Percentiles rank a stretch among this genome's conserved stretches.
phyloP scores from a whole-genome alignment of 2,329 filamentous ascomycete genomes.

The Bipolaris victoriae region DNA sequence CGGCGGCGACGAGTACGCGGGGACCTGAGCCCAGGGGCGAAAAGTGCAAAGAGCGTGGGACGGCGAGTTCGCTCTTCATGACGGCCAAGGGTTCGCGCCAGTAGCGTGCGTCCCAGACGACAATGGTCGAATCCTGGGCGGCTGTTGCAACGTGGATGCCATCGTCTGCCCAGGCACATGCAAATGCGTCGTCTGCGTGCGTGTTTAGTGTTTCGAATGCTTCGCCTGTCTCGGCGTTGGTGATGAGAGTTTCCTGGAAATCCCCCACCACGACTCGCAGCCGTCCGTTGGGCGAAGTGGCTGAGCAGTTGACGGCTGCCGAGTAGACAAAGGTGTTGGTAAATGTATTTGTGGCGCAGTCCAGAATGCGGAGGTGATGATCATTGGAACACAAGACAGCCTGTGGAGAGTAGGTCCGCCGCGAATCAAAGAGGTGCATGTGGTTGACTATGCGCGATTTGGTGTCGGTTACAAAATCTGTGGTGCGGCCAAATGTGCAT shows the following conservation, averaged over 20 bases:
- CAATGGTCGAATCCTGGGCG: conserved; percentile 74
- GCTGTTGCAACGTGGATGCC: conserved; percentile 78
- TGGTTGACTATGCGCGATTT: conserved; percentile 65
- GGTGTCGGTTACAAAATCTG: conserved; percentile 55
- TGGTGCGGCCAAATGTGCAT: conserved; percentile 55
- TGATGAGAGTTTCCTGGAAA: conserved; percentile 67
- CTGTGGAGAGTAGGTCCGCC: conserved; percentile 55
- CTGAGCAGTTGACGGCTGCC: conserved; percentile 73
- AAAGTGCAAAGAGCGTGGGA: conserved; percentile 72
- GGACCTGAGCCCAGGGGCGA: conserved; percentile 72
- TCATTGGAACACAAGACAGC: conserved; percentile 66
- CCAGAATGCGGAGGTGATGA: conserved; percentile 59
- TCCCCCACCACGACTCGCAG: conserved; percentile 78
- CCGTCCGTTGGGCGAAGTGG: conserved; percentile 72
- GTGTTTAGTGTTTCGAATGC: conserved; percentile 63
- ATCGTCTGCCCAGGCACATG: conserved; percentile 80
- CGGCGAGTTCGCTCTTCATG: conserved; percentile 70
- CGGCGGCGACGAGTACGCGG: conserved; percentile 71
- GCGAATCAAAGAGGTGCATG: conserved; percentile 59
- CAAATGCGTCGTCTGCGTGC: conserved; percentile 74
- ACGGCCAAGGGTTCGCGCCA: conserved; percentile 64
- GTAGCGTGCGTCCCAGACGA: conserved; percentile 77
- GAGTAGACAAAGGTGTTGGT: conserved; percentile 62
- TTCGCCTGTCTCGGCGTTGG: conserved; percentile 70
- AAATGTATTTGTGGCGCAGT: conserved; percentile 64